Conservation (phyloP, 225 moss, liverwort and hornwort species). For the Climacium dendroides region DNA sequence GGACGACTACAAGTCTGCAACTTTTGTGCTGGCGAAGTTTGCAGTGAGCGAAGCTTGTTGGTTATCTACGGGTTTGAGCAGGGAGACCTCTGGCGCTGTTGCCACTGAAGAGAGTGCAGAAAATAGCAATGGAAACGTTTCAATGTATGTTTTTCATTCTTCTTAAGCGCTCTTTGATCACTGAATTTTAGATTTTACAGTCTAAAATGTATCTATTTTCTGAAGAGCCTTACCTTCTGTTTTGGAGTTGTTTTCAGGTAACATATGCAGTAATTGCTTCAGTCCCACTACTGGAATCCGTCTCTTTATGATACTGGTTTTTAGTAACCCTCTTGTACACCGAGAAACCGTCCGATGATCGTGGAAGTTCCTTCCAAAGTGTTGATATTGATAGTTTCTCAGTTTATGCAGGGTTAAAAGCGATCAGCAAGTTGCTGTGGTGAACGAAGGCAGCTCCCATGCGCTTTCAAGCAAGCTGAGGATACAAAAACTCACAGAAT, state of each 20-base stretch:
- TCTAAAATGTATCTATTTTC: neutral
- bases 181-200: neutral
- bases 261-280: neutral
- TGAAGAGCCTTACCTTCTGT: neutral
- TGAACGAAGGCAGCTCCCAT: constrained; percentile 7
- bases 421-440: constrained; percentile 26
- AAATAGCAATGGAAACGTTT: constrained; percentile 31
- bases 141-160: constrained; percentile 2
- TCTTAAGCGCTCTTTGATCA: neutral
- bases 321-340: neutral
- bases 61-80: constrained; percentile 63
- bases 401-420: constrained; percentile 14
- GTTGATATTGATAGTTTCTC: neutral
- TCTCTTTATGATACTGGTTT: neutral
- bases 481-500: constrained; percentile 26
- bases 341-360: neutral
- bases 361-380: neutral
- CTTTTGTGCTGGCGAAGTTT: constrained; percentile 73
- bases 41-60: constrained; percentile 85
- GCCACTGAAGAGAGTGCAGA: constrained; percentile 30
- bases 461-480: constrained; percentile 18
- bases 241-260: neutral
- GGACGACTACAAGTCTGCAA: constrained; percentile 71
- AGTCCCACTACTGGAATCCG: neutral
- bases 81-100: constrained; percentile 40